Evolutionary conservation across 2,329 filamentous ascomycete species (phyloP).

Genomic region (Herpomyces periplanetae): DNA sequence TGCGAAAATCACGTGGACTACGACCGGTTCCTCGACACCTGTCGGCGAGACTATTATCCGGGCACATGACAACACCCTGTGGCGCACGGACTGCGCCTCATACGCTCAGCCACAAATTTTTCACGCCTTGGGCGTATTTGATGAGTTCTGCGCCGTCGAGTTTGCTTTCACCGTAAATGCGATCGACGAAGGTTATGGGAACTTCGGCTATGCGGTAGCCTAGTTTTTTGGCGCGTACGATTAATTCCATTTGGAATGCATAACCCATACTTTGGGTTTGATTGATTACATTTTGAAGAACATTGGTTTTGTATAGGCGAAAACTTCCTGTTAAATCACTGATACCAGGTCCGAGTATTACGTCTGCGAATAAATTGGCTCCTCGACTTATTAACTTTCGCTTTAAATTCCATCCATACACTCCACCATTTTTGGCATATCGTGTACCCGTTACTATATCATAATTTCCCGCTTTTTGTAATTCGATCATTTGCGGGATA

Average conservation of each 20-base stretch:
- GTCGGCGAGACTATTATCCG: no score
- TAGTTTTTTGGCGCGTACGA: conserved; percentile 85
- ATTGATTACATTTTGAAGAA: conserved; percentile 56
- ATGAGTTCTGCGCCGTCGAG: conserved; percentile 80
- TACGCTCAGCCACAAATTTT: conserved; percentile 12
- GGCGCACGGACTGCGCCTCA: conserved; percentile 6
- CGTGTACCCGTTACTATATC: conserved; percentile 91
- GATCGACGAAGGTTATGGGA: conserved; percentile 79
- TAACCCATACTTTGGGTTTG: conserved; percentile 87
- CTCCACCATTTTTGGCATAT: conserved; percentile 48
- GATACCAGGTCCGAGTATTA: conserved; percentile 60
- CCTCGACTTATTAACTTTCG: conserved; percentile 37
- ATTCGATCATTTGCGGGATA: conserved; percentile 63
- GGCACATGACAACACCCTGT: no score
- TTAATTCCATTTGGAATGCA: conserved; percentile 99
- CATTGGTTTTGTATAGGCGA: conserved; percentile 59
- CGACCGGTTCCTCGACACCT: no score
- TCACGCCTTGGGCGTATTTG: conserved; percentile 39
- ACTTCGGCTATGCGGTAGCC: conserved; percentile 76
- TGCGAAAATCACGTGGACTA: no score
- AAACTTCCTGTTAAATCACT: conserved; percentile 87
- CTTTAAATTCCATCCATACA: conserved; percentile 89
- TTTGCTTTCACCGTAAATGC: conserved; percentile 79
- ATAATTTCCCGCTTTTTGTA: conserved; percentile 35
- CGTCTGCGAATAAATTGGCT: conserved; percentile 83